Conservation (phyloP, 495 filamentous ascomycete species). For the Penicillium odoratum region DNA sequence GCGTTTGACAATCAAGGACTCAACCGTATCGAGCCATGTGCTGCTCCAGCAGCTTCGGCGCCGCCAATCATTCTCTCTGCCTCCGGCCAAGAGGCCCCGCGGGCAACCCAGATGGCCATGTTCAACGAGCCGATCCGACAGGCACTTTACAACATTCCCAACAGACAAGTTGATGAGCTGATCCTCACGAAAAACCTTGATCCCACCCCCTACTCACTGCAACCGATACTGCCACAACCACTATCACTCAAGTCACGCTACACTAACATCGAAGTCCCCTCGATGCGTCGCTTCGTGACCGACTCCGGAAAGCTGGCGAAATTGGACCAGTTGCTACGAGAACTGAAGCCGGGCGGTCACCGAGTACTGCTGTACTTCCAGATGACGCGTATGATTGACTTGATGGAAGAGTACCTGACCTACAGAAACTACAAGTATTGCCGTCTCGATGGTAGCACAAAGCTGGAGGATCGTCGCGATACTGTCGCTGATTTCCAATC, state of each 20-base stretch:
- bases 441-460: constrained; percentile 95
- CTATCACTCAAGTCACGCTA: constrained; percentile 77
- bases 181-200: constrained; percentile 70
- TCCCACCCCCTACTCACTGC: constrained; percentile 58
- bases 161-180: constrained; percentile 64
- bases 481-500: constrained; percentile 97
- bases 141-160: constrained; percentile 65
- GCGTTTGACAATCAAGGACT: constrained; percentile 70
- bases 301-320: constrained; percentile 95
- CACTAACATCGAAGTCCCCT: constrained; percentile 88
- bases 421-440: constrained; percentile 99
- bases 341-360: constrained; percentile 89
- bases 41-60: constrained; percentile 72
- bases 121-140: constrained; percentile 78
- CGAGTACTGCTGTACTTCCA: constrained; percentile 99
- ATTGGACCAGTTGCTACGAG: constrained; percentile 80
- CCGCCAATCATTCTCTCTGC: constrained; percentile 82
- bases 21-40: constrained; percentile 74
- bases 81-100: constrained; percentile 62
- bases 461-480: constrained; percentile 93
- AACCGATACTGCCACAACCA: constrained; percentile 69
- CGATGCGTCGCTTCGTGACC: constrained; percentile 98
- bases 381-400: constrained; percentile 99
- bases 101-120: constrained; percentile 70
- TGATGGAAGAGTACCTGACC: constrained; percentile 98